phyloP scores from a whole-genome alignment of 1,139 yeast genomes.

The Spathaspora sp. region DNA sequence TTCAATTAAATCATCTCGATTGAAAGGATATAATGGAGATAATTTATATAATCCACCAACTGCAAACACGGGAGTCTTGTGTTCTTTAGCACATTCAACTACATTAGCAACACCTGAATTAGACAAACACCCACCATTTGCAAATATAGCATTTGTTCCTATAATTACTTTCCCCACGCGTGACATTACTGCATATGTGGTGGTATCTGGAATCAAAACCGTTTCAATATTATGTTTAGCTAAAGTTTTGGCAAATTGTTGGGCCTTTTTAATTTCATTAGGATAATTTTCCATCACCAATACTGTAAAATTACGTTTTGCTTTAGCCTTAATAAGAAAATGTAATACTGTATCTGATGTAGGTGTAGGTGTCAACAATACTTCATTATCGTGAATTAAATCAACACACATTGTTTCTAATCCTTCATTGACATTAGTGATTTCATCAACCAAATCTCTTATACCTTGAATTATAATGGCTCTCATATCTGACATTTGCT shows the following conservation, averaged over 20 bases:
- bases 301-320: conserved; percentile 89
- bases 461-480: conserved; percentile 93
- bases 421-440: conserved; percentile 84
- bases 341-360: conserved; percentile 86
- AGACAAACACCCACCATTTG: conserved; percentile 93
- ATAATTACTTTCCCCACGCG: conserved; percentile 94
- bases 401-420: conserved; percentile 89
- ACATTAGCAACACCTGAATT: conserved; percentile 90
- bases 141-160: conserved; percentile 89
- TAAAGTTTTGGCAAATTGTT: conserved; percentile 73
- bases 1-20: conserved; percentile 82
- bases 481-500: conserved; percentile 64
- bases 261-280: conserved; percentile 74
- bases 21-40: conserved; percentile 92
- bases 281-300: conserved; percentile 92
- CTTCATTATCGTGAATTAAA: conserved; percentile 91
- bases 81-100: conserved; percentile 94
- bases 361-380: conserved; percentile 90
- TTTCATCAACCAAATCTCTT: conserved; percentile 89
- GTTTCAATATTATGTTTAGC: conserved; percentile 88
- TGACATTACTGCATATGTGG: conserved; percentile 94
- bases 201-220: conserved; percentile 87
- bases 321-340: conserved; percentile 81
- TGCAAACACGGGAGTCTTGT: conserved; percentile 91
- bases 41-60: conserved; percentile 93